Evolutionary conservation across 345 rosid species (phyloP).

Genomic region (Heritiera fomes): DNA sequence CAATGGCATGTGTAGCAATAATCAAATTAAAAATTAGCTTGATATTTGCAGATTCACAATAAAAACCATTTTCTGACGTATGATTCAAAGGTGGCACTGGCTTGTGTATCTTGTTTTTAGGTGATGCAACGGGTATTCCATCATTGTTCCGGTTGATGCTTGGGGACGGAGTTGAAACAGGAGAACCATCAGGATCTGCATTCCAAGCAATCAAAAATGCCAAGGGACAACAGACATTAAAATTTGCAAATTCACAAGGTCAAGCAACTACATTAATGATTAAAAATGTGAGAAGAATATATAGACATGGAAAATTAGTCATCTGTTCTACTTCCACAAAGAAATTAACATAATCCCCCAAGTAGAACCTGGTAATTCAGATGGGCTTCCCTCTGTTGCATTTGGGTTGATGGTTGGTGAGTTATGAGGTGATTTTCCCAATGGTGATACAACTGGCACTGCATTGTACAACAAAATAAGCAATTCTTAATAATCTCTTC

Average conservation of each 20-base stretch:
- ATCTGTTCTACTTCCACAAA: neutral
- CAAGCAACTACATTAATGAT: neutral
- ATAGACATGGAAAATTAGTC: conserved; percentile 1
- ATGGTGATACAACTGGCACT: conserved; percentile 45
- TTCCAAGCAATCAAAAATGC: conserved; percentile 18
- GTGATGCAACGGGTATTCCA: conserved; percentile 59
- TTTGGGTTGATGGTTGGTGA: conserved; percentile 43
- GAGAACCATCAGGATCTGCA: conserved; percentile 50
- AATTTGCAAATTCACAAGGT: neutral
- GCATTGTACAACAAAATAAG: conserved; percentile 15
- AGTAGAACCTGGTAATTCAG: conserved; percentile 42
- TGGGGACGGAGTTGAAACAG: conserved; percentile 47
- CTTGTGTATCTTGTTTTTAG: conserved; percentile 41
- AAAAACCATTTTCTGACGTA: conserved; percentile 50
- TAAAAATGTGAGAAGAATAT: conserved; percentile 1
- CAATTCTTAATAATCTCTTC: conserved; percentile 11
- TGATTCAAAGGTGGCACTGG: conserved; percentile 39
- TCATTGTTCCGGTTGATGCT: conserved; percentile 36
- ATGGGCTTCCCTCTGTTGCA: neutral
- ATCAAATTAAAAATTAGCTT: neutral
- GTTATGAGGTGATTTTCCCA: conserved; percentile 30
- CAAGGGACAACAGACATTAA: neutral
- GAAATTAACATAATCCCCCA: conserved; percentile 16
- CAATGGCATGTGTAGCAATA: neutral
- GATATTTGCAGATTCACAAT: neutral